Percentiles rank a stretch among this genome's conserved stretches.
These are phyloP conservation scores for Fusarium ramigenum DNA, from an alignment of 2,329 filamentous ascomycete species.

Conservation along the genomic window DNA sequence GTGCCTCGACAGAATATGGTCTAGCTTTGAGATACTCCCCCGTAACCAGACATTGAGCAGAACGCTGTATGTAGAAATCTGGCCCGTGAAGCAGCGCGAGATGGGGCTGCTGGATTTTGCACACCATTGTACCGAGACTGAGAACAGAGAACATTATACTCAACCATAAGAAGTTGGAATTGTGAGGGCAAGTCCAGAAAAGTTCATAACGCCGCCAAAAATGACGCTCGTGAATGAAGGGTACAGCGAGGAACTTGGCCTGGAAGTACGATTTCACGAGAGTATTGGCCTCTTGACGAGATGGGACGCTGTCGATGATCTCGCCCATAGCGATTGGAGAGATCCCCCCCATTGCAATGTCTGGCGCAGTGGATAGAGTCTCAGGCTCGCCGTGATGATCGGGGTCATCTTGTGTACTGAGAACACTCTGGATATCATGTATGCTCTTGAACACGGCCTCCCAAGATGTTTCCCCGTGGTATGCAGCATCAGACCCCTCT, in stretches of 20 bases:
- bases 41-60: conserved; percentile 58
- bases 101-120: conserved; percentile 43
- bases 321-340: conserved; percentile 44
- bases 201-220: conserved; percentile 60
- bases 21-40: conserved; percentile 58
- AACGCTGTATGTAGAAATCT: conserved; percentile 48
- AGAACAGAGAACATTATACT: conserved; percentile 61
- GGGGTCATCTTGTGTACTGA: conserved; percentile 37
- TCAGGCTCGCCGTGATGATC: background rate
- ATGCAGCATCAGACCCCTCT: conserved; percentile 36
- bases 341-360: conserved; percentile 48
- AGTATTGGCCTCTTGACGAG: conserved; percentile 49
- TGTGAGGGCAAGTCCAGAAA: conserved; percentile 56
- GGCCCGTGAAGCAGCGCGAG: conserved; percentile 34
- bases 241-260: conserved; percentile 49
- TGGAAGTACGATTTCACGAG: conserved; percentile 53
- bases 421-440: conserved; percentile 52
- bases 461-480: conserved; percentile 54
- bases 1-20: conserved; percentile 59
- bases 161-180: conserved; percentile 58
- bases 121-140: conserved; percentile 51
- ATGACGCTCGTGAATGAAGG: conserved; percentile 54
- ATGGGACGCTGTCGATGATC: conserved; percentile 48
- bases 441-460: conserved; percentile 54
- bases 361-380: conserved; percentile 33